phyloP scores from a whole-genome alignment of 257 asterid species.

The Solanum bulbocastanum region DNA sequence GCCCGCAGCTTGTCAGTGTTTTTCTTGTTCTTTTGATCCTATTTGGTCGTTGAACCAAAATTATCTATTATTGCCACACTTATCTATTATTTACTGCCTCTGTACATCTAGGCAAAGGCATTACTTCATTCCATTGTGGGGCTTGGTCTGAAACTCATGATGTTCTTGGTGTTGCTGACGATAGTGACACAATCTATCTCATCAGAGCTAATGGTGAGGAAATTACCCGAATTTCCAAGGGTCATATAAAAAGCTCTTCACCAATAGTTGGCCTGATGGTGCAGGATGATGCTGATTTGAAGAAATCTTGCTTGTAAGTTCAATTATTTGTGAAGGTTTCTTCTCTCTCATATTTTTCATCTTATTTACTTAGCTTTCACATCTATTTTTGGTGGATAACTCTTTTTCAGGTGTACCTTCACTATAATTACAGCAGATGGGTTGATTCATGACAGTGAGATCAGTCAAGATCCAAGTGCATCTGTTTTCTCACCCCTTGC shows the following conservation, averaged over 20 bases:
- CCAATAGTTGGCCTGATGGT: constrained; percentile 70
- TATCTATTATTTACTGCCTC: background rate
- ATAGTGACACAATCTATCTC: constrained; percentile 49
- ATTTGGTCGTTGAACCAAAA: background rate
- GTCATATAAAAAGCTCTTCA: constrained; percentile 46
- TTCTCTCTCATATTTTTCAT: constrained; percentile 7
- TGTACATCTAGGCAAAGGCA: constrained; percentile 41
- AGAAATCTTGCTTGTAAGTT: constrained; percentile 67
- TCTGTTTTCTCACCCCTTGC: constrained; percentile 47
- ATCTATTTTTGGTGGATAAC: constrained; percentile 12
- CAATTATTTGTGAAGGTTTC: constrained; percentile 1
- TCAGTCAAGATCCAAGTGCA: constrained; percentile 77
- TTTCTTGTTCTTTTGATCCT: background rate
- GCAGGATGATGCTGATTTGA: constrained; percentile 42
- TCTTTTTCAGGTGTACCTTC: constrained; percentile 68
- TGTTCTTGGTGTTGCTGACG: constrained; percentile 85
- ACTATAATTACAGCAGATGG: constrained; percentile 73
- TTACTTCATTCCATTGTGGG: constrained; percentile 48
- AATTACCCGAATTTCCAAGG: constrained; percentile 68
- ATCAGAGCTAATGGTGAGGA: constrained; percentile 87
- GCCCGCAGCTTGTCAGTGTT: background rate
- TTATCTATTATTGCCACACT: background rate
- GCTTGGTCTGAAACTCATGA: constrained; percentile 95
- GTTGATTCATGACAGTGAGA: constrained; percentile 69
- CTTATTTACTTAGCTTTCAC: constrained; percentile 11